Evolutionary conservation across 2,329 filamentous ascomycete genomes (phyloP).

Genomic region (Taxawa tesnikishii): DNA sequence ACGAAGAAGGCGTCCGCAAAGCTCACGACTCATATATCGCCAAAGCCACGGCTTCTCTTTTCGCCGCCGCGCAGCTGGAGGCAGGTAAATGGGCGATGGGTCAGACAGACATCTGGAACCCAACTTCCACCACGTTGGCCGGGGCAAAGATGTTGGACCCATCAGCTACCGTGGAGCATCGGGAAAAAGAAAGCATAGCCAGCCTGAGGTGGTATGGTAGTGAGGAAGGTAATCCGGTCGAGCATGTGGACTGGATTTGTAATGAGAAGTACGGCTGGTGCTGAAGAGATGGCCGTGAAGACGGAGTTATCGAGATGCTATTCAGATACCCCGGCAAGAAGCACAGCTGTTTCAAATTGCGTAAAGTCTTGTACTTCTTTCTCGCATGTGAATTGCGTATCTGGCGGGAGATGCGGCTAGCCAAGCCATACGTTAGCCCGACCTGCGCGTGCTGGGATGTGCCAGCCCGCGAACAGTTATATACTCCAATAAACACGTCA

Average conservation of each 20-base stretch:
- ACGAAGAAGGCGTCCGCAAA: conserved; percentile 10
- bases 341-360: no score
- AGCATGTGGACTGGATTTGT: conserved; percentile 55
- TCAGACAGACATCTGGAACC: conserved; percentile 75
- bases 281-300: no score
- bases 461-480: no score
- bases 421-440: no score
- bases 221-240: conserved; percentile 25
- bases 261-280: conserved; percentile 76
- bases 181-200: conserved; percentile 56
- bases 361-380: no score
- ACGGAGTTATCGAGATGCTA: no score
- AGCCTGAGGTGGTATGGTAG: conserved; percentile 60
- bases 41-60: conserved; percentile 46
- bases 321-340: no score
- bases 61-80: conserved; percentile 56
- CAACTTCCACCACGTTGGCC: conserved; percentile 38
- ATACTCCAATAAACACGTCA: no score
- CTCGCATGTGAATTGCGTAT: no score
- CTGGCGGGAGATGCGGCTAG: no score
- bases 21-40: conserved; percentile 19
- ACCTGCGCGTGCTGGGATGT: no score
- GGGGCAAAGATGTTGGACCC: conserved; percentile 34
- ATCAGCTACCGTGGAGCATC: conserved; percentile 36
- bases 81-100: conserved; percentile 60